These are phyloP conservation scores for Allium sativum DNA, from an alignment of 106 monocot genomes.

Conservation along the genomic window DNA sequence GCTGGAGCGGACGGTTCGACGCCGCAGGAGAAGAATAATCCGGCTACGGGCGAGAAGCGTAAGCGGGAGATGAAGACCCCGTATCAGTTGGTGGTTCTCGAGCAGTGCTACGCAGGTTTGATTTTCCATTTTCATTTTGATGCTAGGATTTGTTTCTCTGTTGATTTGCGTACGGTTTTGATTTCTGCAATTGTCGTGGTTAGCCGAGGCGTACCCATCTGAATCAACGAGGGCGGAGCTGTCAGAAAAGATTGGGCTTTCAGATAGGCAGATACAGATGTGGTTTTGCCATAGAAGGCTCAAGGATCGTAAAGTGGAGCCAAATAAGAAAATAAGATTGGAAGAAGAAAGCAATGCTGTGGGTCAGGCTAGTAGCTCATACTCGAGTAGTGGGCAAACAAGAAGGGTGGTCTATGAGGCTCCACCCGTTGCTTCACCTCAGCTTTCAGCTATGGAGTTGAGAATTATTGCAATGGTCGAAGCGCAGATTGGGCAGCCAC, in stretches of 20 bases:
- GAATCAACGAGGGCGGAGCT: constrained; percentile 69
- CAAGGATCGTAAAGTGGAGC: constrained; percentile 63
- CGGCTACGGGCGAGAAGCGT: constrained; percentile 26
- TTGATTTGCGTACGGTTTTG: too few species aligned
- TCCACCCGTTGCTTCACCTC: constrained; percentile 10
- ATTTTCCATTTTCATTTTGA: constrained; percentile 21
- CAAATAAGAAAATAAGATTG: constrained; percentile 19
- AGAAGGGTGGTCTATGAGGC: constrained; percentile 29
- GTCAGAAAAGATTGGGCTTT: constrained; percentile 70
- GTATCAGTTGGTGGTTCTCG: constrained; percentile 87
- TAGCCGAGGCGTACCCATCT: constrained; percentile 75
- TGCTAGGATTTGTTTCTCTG: neutral
- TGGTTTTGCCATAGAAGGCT: constrained; percentile 98
- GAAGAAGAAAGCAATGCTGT: constrained; percentile 12
- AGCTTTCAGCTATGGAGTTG: constrained; percentile 45
- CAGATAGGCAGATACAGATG: constrained; percentile 98
- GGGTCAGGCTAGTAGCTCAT: neutral
- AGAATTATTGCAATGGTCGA: constrained; percentile 62
- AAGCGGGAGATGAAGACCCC: constrained; percentile 98
- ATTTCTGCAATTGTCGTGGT: constrained; percentile 2
- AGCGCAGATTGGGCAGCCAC: constrained; percentile 62
- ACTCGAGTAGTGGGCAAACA: neutral
- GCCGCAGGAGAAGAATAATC: too few species aligned
- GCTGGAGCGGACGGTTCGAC: too few species aligned
- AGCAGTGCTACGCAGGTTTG: constrained; percentile 85